These are phyloP conservation scores for Cordyceps militaris DNA, from an alignment of 2,329 filamentous ascomycete genomes.

Conservation along the genomic window DNA sequence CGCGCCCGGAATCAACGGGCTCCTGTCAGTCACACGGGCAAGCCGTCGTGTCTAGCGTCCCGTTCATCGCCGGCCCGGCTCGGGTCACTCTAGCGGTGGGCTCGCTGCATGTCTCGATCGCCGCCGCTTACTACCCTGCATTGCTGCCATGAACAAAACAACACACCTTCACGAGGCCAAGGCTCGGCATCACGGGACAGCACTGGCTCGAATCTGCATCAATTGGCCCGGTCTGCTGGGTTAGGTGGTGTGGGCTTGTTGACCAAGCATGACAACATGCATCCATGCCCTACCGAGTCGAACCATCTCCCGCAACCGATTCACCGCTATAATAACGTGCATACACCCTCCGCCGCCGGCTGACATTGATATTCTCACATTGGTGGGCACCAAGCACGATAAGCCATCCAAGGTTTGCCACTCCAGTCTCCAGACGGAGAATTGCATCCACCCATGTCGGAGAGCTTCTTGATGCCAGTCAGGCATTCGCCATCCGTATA, in stretches of 20 bases:
- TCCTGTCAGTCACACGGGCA: not conserved
- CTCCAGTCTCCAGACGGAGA: not conserved
- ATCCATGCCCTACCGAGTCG: not conserved
- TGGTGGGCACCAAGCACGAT: constrained; percentile 6
- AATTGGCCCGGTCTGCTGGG: not conserved
- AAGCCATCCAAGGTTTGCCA: constrained; percentile 5
- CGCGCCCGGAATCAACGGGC: not conserved
- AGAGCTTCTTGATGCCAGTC: not conserved
- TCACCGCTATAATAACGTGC: not conserved
- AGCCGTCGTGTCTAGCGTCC: not conserved
- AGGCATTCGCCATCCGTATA: constrained; percentile 5
- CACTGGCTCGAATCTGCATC: not conserved
- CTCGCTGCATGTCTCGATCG: not conserved
- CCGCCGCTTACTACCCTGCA: not conserved
- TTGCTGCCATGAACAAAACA: not conserved
- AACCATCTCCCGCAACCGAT: not conserved
- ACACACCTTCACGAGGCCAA: not conserved
- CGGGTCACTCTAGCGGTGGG: not conserved
- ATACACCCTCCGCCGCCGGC: not conserved
- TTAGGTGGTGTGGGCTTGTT: too few species aligned
- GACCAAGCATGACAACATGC: not conserved
- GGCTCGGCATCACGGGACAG: not conserved
- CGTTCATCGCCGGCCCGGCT: not conserved
- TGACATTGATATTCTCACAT: not conserved
- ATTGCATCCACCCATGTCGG: not conserved